Conservation (phyloP, 805 yeast genomes). For the Limtongia smithiae region DNA sequence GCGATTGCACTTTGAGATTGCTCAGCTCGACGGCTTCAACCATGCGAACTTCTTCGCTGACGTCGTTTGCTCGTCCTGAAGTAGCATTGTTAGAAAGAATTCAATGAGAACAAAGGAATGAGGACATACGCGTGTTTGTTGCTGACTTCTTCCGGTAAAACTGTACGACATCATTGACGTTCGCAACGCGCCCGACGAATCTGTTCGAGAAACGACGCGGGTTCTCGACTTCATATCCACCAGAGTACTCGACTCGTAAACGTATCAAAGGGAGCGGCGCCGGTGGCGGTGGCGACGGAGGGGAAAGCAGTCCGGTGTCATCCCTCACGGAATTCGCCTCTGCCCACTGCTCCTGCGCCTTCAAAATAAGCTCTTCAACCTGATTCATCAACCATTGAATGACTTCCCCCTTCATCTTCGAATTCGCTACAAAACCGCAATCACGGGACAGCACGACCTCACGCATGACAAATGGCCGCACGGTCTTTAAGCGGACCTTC, state of each 20-base stretch:
- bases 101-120: constrained; percentile 2
- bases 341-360: constrained; percentile 53
- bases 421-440: constrained; percentile 56
- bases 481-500: constrained; percentile 61
- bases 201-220: constrained; percentile 83
- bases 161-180: constrained; percentile 78
- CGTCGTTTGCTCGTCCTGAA: constrained; percentile 8
- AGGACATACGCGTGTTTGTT: constrained; percentile 18
- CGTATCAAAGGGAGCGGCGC: constrained; percentile 80
- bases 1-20: constrained; percentile 53
- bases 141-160: constrained; percentile 53
- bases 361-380: constrained; percentile 63
- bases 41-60: constrained; percentile 11
- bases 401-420: constrained; percentile 58
- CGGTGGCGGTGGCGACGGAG: constrained; percentile 34
- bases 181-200: constrained; percentile 88
- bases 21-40: constrained; percentile 38
- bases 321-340: constrained; percentile 33
- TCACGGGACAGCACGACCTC: constrained; percentile 54
- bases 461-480: constrained; percentile 77
- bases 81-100: background rate
- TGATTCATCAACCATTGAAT: constrained; percentile 55
- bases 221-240: constrained; percentile 89
- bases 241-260: constrained; percentile 76
- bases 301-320: constrained; percentile 30